Evolutionary conservation across 2,329 filamentous ascomycete species (phyloP).

Genomic region (Pseudogymnoascus sp.): DNA sequence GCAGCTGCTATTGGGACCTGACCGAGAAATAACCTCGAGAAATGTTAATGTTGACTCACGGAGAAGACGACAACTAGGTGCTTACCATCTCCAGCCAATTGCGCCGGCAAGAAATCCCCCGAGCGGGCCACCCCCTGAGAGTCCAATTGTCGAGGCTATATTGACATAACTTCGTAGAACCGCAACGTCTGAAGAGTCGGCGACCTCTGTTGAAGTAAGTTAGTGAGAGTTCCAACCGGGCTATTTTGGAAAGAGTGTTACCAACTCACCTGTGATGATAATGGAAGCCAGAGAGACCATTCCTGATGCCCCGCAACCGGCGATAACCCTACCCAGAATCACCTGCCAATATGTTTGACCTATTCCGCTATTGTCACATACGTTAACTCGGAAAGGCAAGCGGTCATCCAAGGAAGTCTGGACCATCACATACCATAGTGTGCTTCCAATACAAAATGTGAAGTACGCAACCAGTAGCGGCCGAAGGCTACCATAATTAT

Average conservation of each 20-base stretch:
- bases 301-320: conserved; percentile 3
- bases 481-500: conserved; percentile 3
- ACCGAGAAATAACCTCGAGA: background rate
- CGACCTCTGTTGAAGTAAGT: background rate
- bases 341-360: conserved; percentile 5
- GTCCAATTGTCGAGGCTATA: conserved; percentile 8
- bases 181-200: background rate
- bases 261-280: conserved; percentile 9
- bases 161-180: conserved; percentile 11
- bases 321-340: conserved; percentile 4
- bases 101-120: conserved; percentile 2
- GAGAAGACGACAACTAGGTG: background rate
- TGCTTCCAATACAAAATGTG: conserved; percentile 6
- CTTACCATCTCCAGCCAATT: conserved; percentile 9
- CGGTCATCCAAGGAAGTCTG: background rate
- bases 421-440: background rate
- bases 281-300: conserved; percentile 8
- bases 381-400: background rate
- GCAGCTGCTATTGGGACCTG: conserved; percentile 12
- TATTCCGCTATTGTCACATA: background rate
- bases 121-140: background rate
- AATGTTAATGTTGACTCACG: background rate
- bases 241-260: background rate
- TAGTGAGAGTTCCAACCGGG: background rate
- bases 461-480: conserved; percentile 2